Conservation (phyloP, 306 rosid genomes). For the Casuarina glauca region DNA sequence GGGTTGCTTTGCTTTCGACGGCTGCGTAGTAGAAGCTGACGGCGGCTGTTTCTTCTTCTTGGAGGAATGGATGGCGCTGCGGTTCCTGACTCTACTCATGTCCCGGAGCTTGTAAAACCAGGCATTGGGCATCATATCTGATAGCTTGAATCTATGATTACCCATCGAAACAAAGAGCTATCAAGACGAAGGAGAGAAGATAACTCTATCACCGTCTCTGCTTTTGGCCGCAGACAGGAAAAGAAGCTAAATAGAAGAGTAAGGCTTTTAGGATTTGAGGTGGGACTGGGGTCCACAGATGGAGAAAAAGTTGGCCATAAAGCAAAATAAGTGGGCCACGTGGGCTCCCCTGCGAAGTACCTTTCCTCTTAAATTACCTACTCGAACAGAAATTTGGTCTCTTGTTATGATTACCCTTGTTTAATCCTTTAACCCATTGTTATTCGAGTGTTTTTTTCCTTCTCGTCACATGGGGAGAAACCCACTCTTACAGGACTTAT, state of each 20-base stretch:
- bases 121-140: slow-evolving; percentile 87
- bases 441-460: neutral
- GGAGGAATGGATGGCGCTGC: slow-evolving; percentile 12
- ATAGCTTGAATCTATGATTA: slow-evolving; percentile 66
- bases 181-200: neutral
- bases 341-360: slow-evolving; percentile 22
- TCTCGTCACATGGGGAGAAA: no score
- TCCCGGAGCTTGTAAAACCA: slow-evolving; percentile 89
- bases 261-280: slow-evolving; percentile 39
- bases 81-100: slow-evolving; percentile 54
- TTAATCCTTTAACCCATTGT: neutral
- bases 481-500: no score
- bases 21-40: slow-evolving; percentile 30
- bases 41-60: slow-evolving; percentile 48
- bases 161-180: slow-evolving; percentile 46
- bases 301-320: slow-evolving; percentile 34
- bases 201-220: slow-evolving; percentile 7
- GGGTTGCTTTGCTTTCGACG: slow-evolving; percentile 40
- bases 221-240: slow-evolving; percentile 10
- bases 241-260: slow-evolving; percentile 27
- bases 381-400: neutral
- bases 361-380: slow-evolving; percentile 22
- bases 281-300: slow-evolving; percentile 46
- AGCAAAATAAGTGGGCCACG: slow-evolving; percentile 25
- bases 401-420: slow-evolving; percentile 7